Evolutionary conservation across 2,329 filamentous ascomycete species (phyloP).

Genomic region (Colletotrichum acutatum): DNA sequence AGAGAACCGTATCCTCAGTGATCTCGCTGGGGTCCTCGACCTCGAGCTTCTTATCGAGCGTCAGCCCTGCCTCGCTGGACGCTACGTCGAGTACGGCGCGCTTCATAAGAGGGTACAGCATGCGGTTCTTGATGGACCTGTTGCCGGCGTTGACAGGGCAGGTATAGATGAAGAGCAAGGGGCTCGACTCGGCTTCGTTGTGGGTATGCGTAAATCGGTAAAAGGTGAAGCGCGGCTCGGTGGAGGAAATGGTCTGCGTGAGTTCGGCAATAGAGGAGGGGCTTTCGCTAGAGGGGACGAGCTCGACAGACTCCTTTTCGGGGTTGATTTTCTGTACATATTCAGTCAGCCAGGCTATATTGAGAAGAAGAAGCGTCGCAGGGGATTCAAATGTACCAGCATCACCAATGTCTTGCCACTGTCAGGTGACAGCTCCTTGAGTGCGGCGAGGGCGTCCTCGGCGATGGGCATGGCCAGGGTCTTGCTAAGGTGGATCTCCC

Average conservation of each 20-base stretch:
- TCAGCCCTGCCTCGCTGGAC: conserved; percentile 71
- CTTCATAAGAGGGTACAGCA: conserved; percentile 83
- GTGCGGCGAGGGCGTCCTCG: conserved; percentile 71
- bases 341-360: not conserved
- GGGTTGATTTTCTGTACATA: conserved; percentile 74
- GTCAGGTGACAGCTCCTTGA: conserved; percentile 67
- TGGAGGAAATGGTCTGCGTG: conserved; percentile 67
- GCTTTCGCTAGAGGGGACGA: conserved; percentile 64
- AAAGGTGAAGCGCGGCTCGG: conserved; percentile 82
- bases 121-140: conserved; percentile 82
- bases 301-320: conserved; percentile 74
- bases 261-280: conserved; percentile 69
- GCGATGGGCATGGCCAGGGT: conserved; percentile 68
- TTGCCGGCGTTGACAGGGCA: conserved; percentile 74
- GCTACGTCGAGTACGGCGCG: conserved; percentile 74
- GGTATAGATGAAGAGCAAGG: conserved; percentile 85
- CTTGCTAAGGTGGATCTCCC: conserved; percentile 70
- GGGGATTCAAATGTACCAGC: conserved; percentile 58
- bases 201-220: conserved; percentile 74
- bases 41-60: conserved; percentile 77
- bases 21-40: conserved; percentile 77
- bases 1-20: conserved; percentile 71
- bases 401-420: conserved; percentile 68
- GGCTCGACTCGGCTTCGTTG: conserved; percentile 61
- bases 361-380: not conserved